Conservation (phyloP, 169 alveolate genomes). For the Condylostoma magnum region DNA sequence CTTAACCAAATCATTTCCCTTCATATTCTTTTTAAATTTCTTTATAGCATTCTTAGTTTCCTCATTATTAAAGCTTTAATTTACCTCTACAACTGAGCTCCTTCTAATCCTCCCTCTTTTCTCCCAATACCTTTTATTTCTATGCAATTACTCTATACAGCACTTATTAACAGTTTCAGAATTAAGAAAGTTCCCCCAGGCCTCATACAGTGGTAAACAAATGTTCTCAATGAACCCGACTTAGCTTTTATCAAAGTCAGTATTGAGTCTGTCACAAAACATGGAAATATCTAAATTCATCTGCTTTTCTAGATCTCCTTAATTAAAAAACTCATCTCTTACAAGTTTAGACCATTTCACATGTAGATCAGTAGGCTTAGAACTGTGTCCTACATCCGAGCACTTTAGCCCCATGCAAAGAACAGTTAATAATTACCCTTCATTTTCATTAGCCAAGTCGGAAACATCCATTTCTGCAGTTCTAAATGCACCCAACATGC, state of each 20-base stretch:
- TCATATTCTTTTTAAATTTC: neutral
- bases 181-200: neutral
- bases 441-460: neutral
- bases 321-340: conserved; percentile 37
- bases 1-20: too few relatives aligned
- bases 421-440: neutral
- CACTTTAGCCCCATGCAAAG: conserved; percentile 15
- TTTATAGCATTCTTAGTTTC: neutral
- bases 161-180: neutral
- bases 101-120: neutral
- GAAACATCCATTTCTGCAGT: neutral
- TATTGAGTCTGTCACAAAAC: neutral
- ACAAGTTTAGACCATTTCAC: conserved; percentile 87
- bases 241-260: neutral
- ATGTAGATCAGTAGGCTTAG: conserved; percentile 88
- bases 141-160: neutral
- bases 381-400: conserved; percentile 89
- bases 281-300: neutral
- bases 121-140: conserved; percentile 3
- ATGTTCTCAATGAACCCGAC: neutral
- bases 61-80: neutral
- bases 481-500: conserved; percentile 26
- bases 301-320: conserved; percentile 14
- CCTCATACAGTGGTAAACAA: neutral
- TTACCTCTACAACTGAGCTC: too few relatives aligned